Percentiles rank a stretch among this genome's conserved stretches.
Conservation (phyloP, 2,329 filamentous ascomycete species). For the Chaetothyriales sp. region DNA sequence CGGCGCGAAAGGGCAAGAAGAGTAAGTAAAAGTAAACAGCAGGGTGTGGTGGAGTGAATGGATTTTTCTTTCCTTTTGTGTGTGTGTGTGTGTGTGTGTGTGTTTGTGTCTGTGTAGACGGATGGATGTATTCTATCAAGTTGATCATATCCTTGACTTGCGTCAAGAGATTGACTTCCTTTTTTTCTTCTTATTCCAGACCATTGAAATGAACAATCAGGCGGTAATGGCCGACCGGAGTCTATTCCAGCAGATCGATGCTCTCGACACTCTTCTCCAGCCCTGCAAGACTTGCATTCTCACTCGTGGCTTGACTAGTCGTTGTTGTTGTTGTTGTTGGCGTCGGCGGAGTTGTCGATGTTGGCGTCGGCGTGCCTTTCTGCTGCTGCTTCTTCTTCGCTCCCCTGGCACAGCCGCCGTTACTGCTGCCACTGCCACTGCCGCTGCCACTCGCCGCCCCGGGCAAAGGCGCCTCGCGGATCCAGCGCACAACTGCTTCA, state of each 20-base stretch:
- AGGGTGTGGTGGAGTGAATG: too few species aligned
- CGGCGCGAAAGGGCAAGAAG: constrained; percentile 30
- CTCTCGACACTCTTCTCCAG: constrained; percentile 12
- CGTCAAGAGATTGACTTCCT: too few species aligned
- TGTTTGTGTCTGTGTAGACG: too few species aligned
- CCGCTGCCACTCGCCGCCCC: constrained; percentile 3
- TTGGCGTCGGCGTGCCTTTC: too few species aligned
- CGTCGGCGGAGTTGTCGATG: neutral
- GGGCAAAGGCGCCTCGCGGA: constrained; percentile 39
- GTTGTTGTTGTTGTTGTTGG: neutral
- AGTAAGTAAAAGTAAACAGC: constrained; percentile 9
- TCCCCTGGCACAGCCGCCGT: neutral
- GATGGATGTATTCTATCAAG: too few species aligned
- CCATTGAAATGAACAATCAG: too few species aligned
- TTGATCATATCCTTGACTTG: too few species aligned
- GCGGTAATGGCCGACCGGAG: too few species aligned
- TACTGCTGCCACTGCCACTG: constrained; percentile 2
- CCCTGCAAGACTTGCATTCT: neutral
- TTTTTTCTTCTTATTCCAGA: too few species aligned
- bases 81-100: too few species aligned
- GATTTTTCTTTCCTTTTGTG: too few species aligned
- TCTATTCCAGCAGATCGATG: constrained; percentile 10
- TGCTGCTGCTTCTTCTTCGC: neutral
- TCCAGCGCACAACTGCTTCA: constrained; percentile 53
- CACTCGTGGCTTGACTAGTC: neutral